Percentiles rank a stretch among this genome's conserved stretches.
Evolutionary conservation across 2,329 filamentous ascomycete species (phyloP).

Genomic region (Westerdykella sp.): DNA sequence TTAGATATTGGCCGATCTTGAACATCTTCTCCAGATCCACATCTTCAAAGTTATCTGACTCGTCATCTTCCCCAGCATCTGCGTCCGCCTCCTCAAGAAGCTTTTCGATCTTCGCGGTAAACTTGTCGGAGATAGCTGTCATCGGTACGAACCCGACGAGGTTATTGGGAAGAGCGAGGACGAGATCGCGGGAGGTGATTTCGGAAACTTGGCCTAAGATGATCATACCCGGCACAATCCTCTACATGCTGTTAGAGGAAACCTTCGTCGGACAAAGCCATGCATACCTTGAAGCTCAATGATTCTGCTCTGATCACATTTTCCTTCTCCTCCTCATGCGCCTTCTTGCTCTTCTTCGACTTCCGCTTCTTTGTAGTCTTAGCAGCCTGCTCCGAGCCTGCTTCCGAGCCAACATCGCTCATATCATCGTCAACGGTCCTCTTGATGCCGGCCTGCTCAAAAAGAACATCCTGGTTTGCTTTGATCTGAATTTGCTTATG

Average conservation of each 20-base stretch:
- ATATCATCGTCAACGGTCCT: conserved; percentile 48
- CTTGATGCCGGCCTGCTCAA: conserved; percentile 68
- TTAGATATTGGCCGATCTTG: conserved; percentile 76
- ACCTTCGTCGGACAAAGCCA: not conserved
- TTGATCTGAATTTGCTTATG: conserved; percentile 95
- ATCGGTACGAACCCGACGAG: conserved; percentile 83
- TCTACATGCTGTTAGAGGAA: conserved; percentile 46
- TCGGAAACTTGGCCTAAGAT: conserved; percentile 80
- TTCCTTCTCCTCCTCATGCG: conserved; percentile 41
- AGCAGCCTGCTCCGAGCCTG: conserved; percentile 37
- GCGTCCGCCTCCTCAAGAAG: conserved; percentile 57
- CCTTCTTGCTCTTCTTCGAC: conserved; percentile 40
- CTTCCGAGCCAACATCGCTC: conserved; percentile 38
- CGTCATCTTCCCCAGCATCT: conserved; percentile 51
- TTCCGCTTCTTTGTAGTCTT: conserved; percentile 50
- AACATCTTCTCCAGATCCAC: conserved; percentile 73
- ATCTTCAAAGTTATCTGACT: conserved; percentile 49
- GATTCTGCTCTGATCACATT: conserved; percentile 67
- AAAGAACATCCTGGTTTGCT: conserved; percentile 84
- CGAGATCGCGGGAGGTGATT: conserved; percentile 73
- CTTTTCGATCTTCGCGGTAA: conserved; percentile 69
- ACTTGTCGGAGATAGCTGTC: conserved; percentile 77
- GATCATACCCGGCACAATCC: conserved; percentile 75
- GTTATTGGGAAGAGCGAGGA: conserved; percentile 85
- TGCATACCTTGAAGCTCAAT: conserved; percentile 78